A percentile compares a stretch with the other conserved stretches of the same genome.
These are phyloP conservation scores for Globisporangium yorkense DNA, from an alignment of 352 stramenopile genomes.

Conservation along the genomic window DNA sequence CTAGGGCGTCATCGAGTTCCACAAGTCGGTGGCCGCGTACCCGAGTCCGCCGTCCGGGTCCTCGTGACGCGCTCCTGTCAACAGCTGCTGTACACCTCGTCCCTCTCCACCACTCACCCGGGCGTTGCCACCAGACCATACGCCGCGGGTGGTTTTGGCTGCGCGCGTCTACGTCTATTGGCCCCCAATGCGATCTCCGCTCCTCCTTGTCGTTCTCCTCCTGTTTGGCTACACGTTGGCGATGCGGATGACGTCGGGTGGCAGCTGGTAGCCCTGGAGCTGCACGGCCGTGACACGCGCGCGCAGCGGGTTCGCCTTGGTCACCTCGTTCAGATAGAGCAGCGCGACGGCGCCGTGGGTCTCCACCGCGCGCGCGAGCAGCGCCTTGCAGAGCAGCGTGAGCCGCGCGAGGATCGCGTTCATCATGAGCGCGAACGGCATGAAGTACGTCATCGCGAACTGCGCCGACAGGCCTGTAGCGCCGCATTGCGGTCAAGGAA, in stretches of 20 bases:
- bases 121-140: too few relatives aligned
- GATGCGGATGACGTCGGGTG: slow-evolving; percentile 34
- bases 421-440: slow-evolving; percentile 75
- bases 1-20: slow-evolving; percentile 69
- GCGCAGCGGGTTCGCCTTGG: slow-evolving; percentile 75
- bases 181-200: not conserved
- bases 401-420: slow-evolving; percentile 73
- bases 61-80: slow-evolving; percentile 7
- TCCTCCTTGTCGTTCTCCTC: not conserved
- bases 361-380: slow-evolving; percentile 59
- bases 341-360: slow-evolving; percentile 60
- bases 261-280: slow-evolving; percentile 58
- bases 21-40: slow-evolving; percentile 48
- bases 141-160: not conserved
- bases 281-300: slow-evolving; percentile 66
- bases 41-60: slow-evolving; percentile 28
- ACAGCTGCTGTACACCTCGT: not conserved
- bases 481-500: slow-evolving; percentile 9
- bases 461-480: slow-evolving; percentile 46
- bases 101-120: not conserved
- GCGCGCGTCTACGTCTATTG: slow-evolving; percentile 1
- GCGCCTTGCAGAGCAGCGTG: slow-evolving; percentile 46
- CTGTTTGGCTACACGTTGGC: slow-evolving; percentile 39
- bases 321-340: slow-evolving; percentile 75
- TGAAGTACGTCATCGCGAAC: slow-evolving; percentile 86